Conservation (phyloP, 2,329 filamentous ascomycete species). For the Septoria petroselini region DNA sequence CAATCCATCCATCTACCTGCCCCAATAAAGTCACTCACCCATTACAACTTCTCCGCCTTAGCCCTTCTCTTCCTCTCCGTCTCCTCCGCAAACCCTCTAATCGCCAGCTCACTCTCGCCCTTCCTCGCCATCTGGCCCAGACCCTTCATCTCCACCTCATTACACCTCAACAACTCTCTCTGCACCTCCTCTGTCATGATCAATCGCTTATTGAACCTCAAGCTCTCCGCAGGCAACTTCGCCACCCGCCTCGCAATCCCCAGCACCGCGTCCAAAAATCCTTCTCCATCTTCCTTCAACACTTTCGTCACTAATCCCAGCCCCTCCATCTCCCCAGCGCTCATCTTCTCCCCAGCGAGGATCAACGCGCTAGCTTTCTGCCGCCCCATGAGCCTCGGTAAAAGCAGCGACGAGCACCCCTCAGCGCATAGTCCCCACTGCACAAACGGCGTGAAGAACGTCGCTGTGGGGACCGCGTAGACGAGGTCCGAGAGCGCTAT, state of each 20-base stretch:
- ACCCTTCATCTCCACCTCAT: constrained; percentile 22
- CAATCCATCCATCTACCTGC: too few relatives aligned
- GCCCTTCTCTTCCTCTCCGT: constrained; percentile 28
- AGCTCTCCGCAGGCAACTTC: constrained; percentile 22
- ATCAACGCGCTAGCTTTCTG: constrained; percentile 27
- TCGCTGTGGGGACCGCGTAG: constrained; percentile 23
- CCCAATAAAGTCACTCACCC: too few relatives aligned
- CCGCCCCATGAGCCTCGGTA: constrained; percentile 25
- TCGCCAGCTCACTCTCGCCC: constrained; percentile 25
- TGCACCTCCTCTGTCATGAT: constrained; percentile 25
- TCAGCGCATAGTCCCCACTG: constrained; percentile 30
- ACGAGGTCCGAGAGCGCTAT: constrained; percentile 28
- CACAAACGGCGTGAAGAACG: constrained; percentile 31
- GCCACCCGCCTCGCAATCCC: constrained; percentile 24
- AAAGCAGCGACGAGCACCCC: constrained; percentile 24
- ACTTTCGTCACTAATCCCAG: constrained; percentile 26
- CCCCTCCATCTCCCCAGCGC: constrained; percentile 21
- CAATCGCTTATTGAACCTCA: constrained; percentile 20
- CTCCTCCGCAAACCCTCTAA: constrained; percentile 24
- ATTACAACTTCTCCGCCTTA: constrained; percentile 15
- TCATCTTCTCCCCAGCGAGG: constrained; percentile 23
- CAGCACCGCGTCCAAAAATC: constrained; percentile 24
- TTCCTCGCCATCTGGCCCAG: constrained; percentile 22
- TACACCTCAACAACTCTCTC: constrained; percentile 24
- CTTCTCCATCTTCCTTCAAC: constrained; percentile 18